Evolutionary conservation across 2,329 filamentous ascomycete genomes (phyloP).

Genomic region (Hypoxylon sp.): DNA sequence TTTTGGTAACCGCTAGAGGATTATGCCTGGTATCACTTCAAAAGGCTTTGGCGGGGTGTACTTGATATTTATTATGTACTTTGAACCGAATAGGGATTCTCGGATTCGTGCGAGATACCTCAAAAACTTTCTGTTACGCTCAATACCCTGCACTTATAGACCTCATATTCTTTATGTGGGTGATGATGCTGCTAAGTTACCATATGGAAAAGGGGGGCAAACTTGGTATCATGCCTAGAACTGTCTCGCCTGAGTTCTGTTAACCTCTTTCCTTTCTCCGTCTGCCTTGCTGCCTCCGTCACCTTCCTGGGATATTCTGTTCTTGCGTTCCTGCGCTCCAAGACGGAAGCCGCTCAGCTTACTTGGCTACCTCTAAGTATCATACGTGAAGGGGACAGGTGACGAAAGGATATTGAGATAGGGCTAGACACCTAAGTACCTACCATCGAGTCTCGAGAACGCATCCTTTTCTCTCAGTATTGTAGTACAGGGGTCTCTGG

Average conservation of each 20-base stretch:
- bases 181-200: not conserved
- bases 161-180: not conserved
- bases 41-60: not conserved
- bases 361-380: not conserved
- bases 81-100: too few species aligned
- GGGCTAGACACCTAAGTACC: not conserved
- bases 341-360: not conserved
- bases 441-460: conserved; percentile 34
- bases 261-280: not conserved
- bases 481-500: conserved; percentile 31
- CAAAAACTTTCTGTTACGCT: too few species aligned
- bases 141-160: not conserved
- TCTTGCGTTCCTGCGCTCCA: not conserved
- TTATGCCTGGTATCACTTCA: not conserved
- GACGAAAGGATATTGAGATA: not conserved
- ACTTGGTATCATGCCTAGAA: not conserved
- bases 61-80: not conserved
- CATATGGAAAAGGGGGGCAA: not conserved
- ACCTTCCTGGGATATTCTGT: conserved; percentile 5
- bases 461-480: not conserved
- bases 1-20: too few species aligned
- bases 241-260: not conserved
- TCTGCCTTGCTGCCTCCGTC: not conserved
- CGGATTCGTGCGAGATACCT: too few species aligned
- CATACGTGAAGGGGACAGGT: not conserved